Evolutionary conservation across 805 yeast species (phyloP).

Genomic region (Wickerhamiella bombiphila): DNA sequence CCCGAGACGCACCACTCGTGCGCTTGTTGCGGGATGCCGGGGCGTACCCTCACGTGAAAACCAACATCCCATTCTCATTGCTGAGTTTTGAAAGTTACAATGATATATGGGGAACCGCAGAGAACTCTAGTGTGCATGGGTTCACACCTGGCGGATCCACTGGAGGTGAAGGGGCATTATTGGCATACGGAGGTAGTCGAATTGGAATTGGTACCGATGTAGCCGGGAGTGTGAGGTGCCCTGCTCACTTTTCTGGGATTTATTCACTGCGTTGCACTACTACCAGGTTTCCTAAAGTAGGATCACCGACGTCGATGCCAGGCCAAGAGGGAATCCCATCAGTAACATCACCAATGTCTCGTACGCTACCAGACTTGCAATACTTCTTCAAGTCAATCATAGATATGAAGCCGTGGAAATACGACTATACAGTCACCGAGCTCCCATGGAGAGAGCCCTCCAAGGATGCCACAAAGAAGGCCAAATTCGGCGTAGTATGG

Average conservation of each 20-base stretch:
- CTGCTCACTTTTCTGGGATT: constrained; percentile 39
- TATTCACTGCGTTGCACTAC: constrained; percentile 38
- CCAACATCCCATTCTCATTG: constrained; percentile 42
- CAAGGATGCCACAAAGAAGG: constrained; percentile 25
- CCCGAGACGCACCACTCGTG: constrained; percentile 29
- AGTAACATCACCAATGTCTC: constrained; percentile 32
- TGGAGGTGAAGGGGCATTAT: constrained; percentile 38
- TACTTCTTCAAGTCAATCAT: constrained; percentile 33
- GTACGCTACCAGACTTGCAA: constrained; percentile 34
- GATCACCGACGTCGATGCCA: constrained; percentile 12
- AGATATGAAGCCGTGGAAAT: constrained; percentile 40
- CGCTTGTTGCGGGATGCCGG: constrained; percentile 35
- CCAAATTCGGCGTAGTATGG: constrained; percentile 35
- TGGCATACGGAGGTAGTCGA: constrained; percentile 33
- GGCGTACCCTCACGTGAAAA: constrained; percentile 41
- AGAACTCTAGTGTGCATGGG: constrained; percentile 34
- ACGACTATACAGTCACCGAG: constrained; percentile 31
- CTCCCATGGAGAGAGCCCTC: constrained; percentile 37
- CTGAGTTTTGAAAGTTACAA: constrained; percentile 43
- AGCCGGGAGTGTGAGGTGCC: constrained; percentile 42
- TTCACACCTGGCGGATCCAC: constrained; percentile 41
- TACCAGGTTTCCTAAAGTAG: constrained; percentile 32
- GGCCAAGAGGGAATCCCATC: constrained; percentile 33
- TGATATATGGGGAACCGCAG: constrained; percentile 37
- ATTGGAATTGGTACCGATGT: constrained; percentile 44